Base-by-base conservation (phyloP, 176 grass and related monocot genomes). In the Triticum urartu region DNA sequence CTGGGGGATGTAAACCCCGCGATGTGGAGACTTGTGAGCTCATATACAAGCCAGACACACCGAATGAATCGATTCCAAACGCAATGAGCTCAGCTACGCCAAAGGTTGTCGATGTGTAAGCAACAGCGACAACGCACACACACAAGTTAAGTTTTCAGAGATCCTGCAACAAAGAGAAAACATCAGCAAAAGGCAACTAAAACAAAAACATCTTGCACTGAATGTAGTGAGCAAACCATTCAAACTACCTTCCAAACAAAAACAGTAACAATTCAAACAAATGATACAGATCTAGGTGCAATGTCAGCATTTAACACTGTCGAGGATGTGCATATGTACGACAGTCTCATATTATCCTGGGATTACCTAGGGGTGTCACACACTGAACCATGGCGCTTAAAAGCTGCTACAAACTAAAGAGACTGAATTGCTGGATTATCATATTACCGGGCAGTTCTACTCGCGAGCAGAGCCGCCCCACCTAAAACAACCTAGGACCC, bases 21-120 rank as follows among this genome's bases (percentile, higher is more conserved):
- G 91, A 81, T 48, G 93, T 81, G 63, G 91, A 95, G 45, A 90
- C 81, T 80, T 89, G 87, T 20, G 95, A 98, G 83, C 86, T 98
- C 93, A 95, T 93, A 40, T 14, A 20, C 9, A 33, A 35, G 5
- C 13, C 15, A 63, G 10, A 12, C 15, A 32, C 26, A 30, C 38
- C 15, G 50, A 80, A 87, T 74, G 47, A 83, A 84, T 7, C 1
- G 0, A 38, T 47, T 80, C 12, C 5, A 7, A 15, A 25, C 35
- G 59, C 3, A 45, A 81, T 1, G 0, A 35, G 68, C 17, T 79
- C 66, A 79, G 73, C 34, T 47, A 34, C 26, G 17, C 56, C 18
- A 35, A 56, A 47, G 11, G 58, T 17, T 17, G 14, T 5, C 24
- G 24, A 11, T 54, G 68, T 25, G 15, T 40, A 22, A 40, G 17